Conservation (phyloP, 1,284 basidiomycete species). For the Phlebopus sp. region DNA sequence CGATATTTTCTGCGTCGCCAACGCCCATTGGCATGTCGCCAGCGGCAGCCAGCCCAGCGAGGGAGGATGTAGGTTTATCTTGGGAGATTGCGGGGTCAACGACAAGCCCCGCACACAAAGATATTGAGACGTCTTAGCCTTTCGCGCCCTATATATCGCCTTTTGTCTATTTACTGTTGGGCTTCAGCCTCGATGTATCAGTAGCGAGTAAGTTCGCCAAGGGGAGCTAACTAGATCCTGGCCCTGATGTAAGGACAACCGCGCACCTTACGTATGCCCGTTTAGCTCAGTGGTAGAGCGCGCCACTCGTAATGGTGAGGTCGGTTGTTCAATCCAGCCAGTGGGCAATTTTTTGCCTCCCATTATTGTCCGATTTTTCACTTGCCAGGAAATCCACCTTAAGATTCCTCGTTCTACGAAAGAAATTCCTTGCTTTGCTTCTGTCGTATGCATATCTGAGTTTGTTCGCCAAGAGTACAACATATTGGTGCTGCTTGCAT, state of each 20-base stretch:
- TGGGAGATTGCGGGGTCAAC: neutral
- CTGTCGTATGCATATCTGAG: too few relatives aligned
- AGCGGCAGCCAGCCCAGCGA: neutral
- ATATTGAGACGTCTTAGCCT: neutral
- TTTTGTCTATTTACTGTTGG: too few relatives aligned
- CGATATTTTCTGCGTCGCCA: constrained; percentile 1
- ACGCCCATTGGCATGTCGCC: neutral
- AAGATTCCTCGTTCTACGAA: too few relatives aligned
- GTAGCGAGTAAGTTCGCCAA: too few relatives aligned
- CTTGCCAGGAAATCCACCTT: too few relatives aligned
- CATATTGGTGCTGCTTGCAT: too few relatives aligned
- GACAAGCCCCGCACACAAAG: neutral
- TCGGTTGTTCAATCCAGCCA: constrained; percentile 47
- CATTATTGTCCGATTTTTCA: too few relatives aligned
- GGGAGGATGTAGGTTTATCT: neutral
- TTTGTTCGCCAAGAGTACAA: too few relatives aligned
- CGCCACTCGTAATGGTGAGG: constrained; percentile 50
- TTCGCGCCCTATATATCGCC: neutral
- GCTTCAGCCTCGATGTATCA: too few relatives aligned
- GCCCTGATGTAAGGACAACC: too few relatives aligned
- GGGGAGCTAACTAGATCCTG: too few relatives aligned
- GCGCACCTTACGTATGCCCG: constrained; percentile 26
- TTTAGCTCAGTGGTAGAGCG: constrained; percentile 53
- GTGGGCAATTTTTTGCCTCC: constrained; percentile 29
- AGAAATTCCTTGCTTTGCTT: too few relatives aligned